These are phyloP conservation scores for Microcyclospora pomicola DNA, from an alignment of 2,329 filamentous ascomycete species.

Conservation along the genomic window DNA sequence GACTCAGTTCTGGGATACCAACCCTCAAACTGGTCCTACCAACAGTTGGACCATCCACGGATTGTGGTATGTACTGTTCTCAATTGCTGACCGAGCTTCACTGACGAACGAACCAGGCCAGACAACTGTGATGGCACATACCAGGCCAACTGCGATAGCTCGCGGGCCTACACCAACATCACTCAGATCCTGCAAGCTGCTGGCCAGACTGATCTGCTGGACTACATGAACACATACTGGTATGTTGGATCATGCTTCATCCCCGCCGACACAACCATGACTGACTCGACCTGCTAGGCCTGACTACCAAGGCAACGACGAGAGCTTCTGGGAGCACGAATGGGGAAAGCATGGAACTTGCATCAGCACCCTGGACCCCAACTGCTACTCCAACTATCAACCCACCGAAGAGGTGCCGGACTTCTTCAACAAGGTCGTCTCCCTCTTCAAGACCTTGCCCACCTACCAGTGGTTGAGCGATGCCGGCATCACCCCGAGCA, in stretches of 20 bases:
- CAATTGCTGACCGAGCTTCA: neutral
- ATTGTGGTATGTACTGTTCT: slow-evolving; percentile 25
- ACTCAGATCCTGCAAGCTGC: slow-evolving; percentile 44
- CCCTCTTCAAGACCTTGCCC: slow-evolving; percentile 51
- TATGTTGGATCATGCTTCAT: too few relatives aligned
- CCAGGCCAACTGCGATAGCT: slow-evolving; percentile 49
- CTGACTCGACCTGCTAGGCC: slow-evolving; percentile 24
- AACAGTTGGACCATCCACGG: slow-evolving; percentile 66
- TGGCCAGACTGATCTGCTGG: slow-evolving; percentile 42
- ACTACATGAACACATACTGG: slow-evolving; percentile 60
- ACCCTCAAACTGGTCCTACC: slow-evolving; percentile 48
- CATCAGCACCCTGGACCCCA: slow-evolving; percentile 51
- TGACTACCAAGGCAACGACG: slow-evolving; percentile 49
- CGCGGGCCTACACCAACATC: slow-evolving; percentile 52
- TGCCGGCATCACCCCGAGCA: slow-evolving; percentile 46
- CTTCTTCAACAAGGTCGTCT: slow-evolving; percentile 53
- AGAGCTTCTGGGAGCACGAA: slow-evolving; percentile 54
- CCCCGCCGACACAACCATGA: too few relatives aligned
- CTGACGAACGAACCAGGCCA: slow-evolving; percentile 21
- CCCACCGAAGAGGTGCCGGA: slow-evolving; percentile 51
- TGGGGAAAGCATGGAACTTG: slow-evolving; percentile 63
- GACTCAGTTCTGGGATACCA: slow-evolving; percentile 67
- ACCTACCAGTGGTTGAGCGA: slow-evolving; percentile 49
- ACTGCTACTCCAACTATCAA: slow-evolving; percentile 47
- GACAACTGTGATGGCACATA: slow-evolving; percentile 54